Conservation (phyloP, 108 stramenopile genomes). For the Cylindrotheca closterium region DNA sequence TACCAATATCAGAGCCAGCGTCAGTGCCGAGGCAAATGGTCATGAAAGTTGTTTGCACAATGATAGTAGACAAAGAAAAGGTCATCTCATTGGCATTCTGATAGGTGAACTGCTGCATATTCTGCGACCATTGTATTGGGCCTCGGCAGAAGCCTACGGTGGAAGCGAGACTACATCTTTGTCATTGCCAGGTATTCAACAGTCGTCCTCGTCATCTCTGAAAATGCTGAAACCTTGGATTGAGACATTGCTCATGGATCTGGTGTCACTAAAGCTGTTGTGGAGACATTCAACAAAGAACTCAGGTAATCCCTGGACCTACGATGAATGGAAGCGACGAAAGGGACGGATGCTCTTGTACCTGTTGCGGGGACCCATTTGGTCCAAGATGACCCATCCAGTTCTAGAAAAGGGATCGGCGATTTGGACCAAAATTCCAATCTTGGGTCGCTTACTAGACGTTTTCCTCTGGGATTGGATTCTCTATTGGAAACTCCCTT, state of each 20-base stretch:
- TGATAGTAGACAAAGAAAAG: no score
- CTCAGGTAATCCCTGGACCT: slow-evolving; percentile 5
- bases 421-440: slow-evolving; percentile 22
- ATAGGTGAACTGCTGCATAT: slow-evolving; percentile 42
- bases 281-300: neutral
- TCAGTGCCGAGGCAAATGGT: neutral
- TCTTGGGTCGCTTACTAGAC: slow-evolving; percentile 31
- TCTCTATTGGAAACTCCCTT: slow-evolving; percentile 43
- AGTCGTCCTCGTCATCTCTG: neutral
- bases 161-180: neutral
- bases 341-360: slow-evolving; percentile 35
- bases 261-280: slow-evolving; percentile 32
- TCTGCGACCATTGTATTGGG: slow-evolving; percentile 41
- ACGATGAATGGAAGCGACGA: slow-evolving; percentile 37
- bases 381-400: slow-evolving; percentile 25
- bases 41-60: no score
- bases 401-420: slow-evolving; percentile 3
- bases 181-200: neutral
- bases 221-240: slow-evolving; percentile 21
- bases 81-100: neutral
- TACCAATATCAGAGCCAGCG: neutral
- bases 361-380: slow-evolving; percentile 40
- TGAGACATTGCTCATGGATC: slow-evolving; percentile 29
- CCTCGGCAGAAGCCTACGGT: slow-evolving; percentile 20
- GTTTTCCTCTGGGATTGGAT: slow-evolving; percentile 40